A percentile compares a stretch with the other conserved stretches of the same genome.
Conservation (phyloP, 2,329 filamentous ascomycete genomes). For the Biscogniauxia marginata region DNA sequence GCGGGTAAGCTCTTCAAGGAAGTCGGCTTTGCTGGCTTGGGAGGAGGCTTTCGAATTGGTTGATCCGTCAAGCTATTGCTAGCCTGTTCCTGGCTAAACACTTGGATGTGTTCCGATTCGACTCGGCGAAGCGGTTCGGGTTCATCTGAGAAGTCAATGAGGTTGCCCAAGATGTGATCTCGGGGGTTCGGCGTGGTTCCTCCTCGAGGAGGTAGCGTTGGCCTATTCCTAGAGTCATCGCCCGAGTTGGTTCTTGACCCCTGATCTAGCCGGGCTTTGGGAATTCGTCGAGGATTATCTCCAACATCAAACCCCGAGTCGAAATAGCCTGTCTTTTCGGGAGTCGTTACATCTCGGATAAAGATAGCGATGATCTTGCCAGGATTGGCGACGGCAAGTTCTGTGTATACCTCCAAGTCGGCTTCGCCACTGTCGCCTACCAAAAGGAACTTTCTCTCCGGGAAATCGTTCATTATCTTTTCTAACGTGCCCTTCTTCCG, state of each 20-base stretch:
- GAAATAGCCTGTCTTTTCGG: constrained; percentile 72
- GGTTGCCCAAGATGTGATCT: constrained; percentile 50
- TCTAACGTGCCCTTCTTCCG: constrained; percentile 87
- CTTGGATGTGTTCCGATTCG: constrained; percentile 33
- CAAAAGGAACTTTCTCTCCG: constrained; percentile 81
- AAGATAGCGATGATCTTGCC: constrained; percentile 83
- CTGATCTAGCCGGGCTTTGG: constrained; percentile 11
- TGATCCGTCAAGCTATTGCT: constrained; percentile 31
- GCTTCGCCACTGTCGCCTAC: constrained; percentile 96
- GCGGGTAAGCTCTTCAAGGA: constrained; percentile 47
- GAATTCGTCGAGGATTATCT: constrained; percentile 24
- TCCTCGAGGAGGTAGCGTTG: constrained; percentile 35
- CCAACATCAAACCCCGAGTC: constrained; percentile 52
- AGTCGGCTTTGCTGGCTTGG: constrained; percentile 57
- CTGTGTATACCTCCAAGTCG: constrained; percentile 94
- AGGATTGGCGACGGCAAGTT: constrained; percentile 82
- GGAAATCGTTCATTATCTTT: constrained; percentile 84
- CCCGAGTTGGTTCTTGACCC: constrained; percentile 15
- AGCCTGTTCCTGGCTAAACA: constrained; percentile 26
- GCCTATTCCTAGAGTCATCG: constrained; percentile 26
- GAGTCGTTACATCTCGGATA: constrained; percentile 91
- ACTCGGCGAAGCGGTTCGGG: constrained; percentile 39
- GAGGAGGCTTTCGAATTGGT: constrained; percentile 41
- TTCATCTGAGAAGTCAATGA: constrained; percentile 62
- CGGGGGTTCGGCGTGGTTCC: constrained; percentile 24